Base-by-base conservation (phyloP, 306 rosid genomes). In the Dalbergia oliveri region DNA sequence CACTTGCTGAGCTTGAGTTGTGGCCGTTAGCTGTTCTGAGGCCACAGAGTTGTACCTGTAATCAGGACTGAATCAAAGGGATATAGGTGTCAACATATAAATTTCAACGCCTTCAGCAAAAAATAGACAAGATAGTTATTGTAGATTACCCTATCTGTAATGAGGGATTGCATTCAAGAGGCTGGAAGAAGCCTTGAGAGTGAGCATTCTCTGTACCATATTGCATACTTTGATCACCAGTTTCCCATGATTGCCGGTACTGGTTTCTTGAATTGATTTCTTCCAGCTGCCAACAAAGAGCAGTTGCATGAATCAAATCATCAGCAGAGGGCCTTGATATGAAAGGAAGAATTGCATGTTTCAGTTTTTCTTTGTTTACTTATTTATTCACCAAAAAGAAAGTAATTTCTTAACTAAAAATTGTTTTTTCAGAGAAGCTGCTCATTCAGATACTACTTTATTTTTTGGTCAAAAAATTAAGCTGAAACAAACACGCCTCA, bases 121-220 rank as follows among this genome's bases (percentile, higher is more conserved):
- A 89, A 85, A 83, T 75, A 79, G 87, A 82, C 76, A 88, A 72
- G 85, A 86, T 26, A 89, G 70, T 72, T 89, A 62, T 58, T 87
- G 81, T 64, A 84, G 83, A 78, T 85, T 90, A 16, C 90, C 95
- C 75, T 72, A 82, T 80, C 79, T 91, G 95, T 88, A 94, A 85
- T 61, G 97, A 84, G 75, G 98, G 97, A 23, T 94, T 94, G 90
- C 97, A 91, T 6, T 94, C 98, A 53, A 94, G 83, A 65, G 97
- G 91, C 79, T 94, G 97, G 81, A 91, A 89, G 79, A 93, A 88
- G 69, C 88, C 92, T 69, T 94, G 95, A 51, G 98, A 83, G 61
- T 88, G 91, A 81, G 90, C 86, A 84, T 84, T 90, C 14, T 90
- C 93, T 4, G 87, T 81, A 50, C 72, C 92, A 89, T 85, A 93